Evolutionary conservation across 148 eudicot species (phyloP).

Genomic region (Silene latifolia): DNA sequence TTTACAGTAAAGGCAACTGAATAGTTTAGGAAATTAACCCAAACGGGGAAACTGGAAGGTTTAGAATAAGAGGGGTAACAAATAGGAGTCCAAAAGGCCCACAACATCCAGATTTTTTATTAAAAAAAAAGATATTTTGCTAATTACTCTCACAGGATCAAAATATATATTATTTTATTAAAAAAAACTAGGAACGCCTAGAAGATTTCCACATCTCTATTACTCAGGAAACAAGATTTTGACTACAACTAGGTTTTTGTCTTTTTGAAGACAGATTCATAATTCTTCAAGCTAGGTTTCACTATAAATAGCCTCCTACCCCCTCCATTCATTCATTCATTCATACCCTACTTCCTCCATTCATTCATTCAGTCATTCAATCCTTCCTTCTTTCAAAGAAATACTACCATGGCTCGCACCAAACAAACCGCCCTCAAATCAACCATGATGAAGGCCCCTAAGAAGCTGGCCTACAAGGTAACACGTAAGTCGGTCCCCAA

Average conservation of each 20-base stretch:
- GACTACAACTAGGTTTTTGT: conserved; percentile 8
- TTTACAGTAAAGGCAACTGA: background rate
- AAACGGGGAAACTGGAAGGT: background rate
- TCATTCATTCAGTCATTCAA: background rate
- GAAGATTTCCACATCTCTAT: background rate
- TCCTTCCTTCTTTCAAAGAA: background rate
- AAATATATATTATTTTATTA: background rate
- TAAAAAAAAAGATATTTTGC: background rate
- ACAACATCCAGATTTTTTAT: background rate
- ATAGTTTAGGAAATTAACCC: background rate
- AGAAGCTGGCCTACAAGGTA: conserved; percentile 9
- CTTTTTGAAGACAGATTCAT: background rate
- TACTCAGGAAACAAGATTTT: conserved; percentile 8
- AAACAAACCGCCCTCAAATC: conserved; percentile 9
- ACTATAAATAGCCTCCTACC: conserved; percentile 1
- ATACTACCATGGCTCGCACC: conserved; percentile 1
- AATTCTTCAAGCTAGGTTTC: conserved; percentile 4
- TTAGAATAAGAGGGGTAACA: background rate
- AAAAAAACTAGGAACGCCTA: background rate
- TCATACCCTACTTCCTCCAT: no score
- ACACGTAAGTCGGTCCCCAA: conserved; percentile 6
- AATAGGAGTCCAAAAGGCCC: background rate
- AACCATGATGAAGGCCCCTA: background rate
- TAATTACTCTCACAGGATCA: background rate
- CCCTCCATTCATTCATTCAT: no score